phyloP scores from a whole-genome alignment of 2,329 filamentous ascomycete species.

The Truncatella angustata region DNA sequence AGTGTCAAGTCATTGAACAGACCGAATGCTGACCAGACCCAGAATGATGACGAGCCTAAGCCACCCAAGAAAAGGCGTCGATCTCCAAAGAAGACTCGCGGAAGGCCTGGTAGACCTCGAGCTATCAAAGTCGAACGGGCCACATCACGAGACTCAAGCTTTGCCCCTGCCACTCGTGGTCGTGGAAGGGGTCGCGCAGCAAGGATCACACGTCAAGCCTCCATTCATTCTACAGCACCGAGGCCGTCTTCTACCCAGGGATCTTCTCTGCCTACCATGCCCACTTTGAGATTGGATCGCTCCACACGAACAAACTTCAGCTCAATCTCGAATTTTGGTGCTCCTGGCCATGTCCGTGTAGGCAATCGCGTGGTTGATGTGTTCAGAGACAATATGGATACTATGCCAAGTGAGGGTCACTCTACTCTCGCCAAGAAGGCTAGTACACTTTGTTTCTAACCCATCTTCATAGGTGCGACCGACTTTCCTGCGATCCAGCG shows the following conservation, averaged over 20 bases:
- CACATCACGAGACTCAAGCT: not conserved
- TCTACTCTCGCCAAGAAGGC: constrained; percentile 13
- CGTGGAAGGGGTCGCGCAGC: not conserved
- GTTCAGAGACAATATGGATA: constrained; percentile 14
- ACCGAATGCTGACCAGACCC: not conserved
- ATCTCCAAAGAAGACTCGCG: not conserved
- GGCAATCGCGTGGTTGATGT: constrained; percentile 8
- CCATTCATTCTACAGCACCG: not conserved
- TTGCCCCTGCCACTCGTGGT: not conserved
- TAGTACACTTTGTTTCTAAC: constrained; percentile 16
- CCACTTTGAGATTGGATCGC: not conserved
- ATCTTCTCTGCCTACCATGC: not conserved
- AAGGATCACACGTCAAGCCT: not conserved
- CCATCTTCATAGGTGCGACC: constrained; percentile 17
- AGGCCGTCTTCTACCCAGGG: not conserved
- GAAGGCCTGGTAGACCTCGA: not conserved
- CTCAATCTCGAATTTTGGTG: not conserved
- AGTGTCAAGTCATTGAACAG: not conserved
- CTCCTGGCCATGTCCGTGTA: not conserved
- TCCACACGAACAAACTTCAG: not conserved
- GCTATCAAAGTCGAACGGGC: not conserved
- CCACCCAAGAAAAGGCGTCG: constrained; percentile 26
- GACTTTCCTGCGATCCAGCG: constrained; percentile 14
- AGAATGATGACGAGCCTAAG: constrained; percentile 23
- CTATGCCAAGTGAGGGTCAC: constrained; percentile 25